These are phyloP conservation scores for Fraxinus nigra DNA, from an alignment of 305 asterid species.

Conservation along the genomic window DNA sequence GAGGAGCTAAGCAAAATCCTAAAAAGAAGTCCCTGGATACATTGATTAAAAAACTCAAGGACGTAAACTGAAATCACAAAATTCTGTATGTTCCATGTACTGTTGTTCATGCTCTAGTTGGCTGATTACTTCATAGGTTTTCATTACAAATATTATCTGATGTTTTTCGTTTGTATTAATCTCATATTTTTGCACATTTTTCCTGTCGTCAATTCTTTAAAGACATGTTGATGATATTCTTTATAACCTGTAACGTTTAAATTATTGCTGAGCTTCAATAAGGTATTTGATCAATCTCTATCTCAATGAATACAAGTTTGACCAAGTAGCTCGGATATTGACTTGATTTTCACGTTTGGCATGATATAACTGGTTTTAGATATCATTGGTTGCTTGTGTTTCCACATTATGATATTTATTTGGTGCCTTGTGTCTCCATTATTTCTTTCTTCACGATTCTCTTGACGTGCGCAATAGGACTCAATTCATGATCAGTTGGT, in stretches of 20 bases:
- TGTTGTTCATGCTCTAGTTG: constrained; percentile 7
- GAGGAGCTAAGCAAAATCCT: constrained; percentile 83
- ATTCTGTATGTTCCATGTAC: constrained; percentile 31
- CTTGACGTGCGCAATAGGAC: too few relatives aligned
- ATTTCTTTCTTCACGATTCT: neutral
- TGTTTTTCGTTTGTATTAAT: constrained; percentile 14
- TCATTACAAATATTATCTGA: constrained; percentile 10
- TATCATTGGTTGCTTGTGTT: neutral
- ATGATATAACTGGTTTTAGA: neutral
- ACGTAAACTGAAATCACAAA: constrained; percentile 50
- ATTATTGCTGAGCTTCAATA: neutral
- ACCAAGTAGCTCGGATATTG: neutral
- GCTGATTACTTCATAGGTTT: constrained; percentile 29
- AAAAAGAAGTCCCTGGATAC: constrained; percentile 94
- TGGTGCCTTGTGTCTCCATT: neutral
- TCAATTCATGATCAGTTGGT: neutral
- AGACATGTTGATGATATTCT: constrained; percentile 10
- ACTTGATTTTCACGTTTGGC: neutral
- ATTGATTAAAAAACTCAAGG: constrained; percentile 87
- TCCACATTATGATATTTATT: neutral
- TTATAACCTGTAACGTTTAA: neutral
- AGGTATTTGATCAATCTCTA: neutral
- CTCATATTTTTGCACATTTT: constrained; percentile 12
- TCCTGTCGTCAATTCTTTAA: constrained; percentile 20
- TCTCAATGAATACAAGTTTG: neutral